Evolutionary conservation across 805 yeast species (phyloP), one percentile per base, ranked within the genome.

Genomic region (Metschnikowia bowlesiae): DNA sequence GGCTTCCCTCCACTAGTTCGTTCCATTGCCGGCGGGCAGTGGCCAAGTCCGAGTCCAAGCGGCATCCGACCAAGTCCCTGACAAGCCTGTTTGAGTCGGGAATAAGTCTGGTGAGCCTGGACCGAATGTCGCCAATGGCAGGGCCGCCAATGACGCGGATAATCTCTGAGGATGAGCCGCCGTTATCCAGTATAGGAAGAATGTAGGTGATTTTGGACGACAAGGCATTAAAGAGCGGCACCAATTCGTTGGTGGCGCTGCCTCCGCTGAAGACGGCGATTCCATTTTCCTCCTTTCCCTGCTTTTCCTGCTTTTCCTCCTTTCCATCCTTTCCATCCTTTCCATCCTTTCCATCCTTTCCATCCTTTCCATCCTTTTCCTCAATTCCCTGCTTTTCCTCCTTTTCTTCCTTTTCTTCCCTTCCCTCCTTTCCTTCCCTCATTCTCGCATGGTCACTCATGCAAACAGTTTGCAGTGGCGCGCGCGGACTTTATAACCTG

Each of bases 121-220:
- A 88, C 44, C 97, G 71, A 2, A 91, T 76, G 63, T 91, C 98
- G 2, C 98, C 98, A 48, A 91, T 89, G 0, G 97, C 97, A 2
- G 96, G 96, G 0, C 98, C 97, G 2, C 96, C 96, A 14, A 91
- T 74, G 1, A 89, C 88, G 11, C 97, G 69, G 6, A 90, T 75
- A 26, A 91, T 79, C 66, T 91, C 97, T 29, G 95, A 85, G 0
- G 97, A 89, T 1, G 97, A 90, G 0, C 97, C 97, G 14, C 98
- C 98, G 62, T 91, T 91, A 65, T 91, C 98, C 44, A 88, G 82
- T 13, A 91, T 81, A 0, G 98, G 98, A 34, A 91, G 68, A 4
- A 90, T 76, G 57, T 86, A 90, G 2, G 85, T 70, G 4, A 87
- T 69, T 8, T 70, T 62, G n/a, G 65, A 52, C 0, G 81, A 63